These are phyloP conservation scores for Pseudonectria foliicola DNA, from an alignment of 2,329 filamentous ascomycete genomes.

Conservation along the genomic window DNA sequence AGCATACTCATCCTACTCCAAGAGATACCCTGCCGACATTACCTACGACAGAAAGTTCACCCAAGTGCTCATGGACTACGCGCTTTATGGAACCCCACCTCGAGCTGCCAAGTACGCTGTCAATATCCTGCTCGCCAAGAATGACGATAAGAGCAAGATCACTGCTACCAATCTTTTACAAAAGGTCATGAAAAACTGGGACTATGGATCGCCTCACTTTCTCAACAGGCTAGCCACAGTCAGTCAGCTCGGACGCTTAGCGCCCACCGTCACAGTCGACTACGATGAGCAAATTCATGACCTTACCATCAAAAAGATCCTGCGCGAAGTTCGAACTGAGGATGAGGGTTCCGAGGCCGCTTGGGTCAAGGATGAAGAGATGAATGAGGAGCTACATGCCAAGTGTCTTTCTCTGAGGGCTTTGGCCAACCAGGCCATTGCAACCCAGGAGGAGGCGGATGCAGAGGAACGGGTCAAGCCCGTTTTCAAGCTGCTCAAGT, in stretches of 20 bases:
- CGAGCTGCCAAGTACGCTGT: constrained; percentile 90
- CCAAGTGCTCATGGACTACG: constrained; percentile 75
- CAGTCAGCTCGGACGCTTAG: constrained; percentile 68
- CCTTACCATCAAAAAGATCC: constrained; percentile 66
- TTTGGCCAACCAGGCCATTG: constrained; percentile 77
- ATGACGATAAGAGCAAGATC: constrained; percentile 67
- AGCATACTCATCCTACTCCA: constrained; percentile 86
- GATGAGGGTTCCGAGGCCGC: constrained; percentile 48
- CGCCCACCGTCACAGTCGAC: constrained; percentile 64
- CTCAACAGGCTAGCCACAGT: constrained; percentile 66
- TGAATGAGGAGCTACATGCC: constrained; percentile 75
- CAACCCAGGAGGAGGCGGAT: constrained; percentile 41
- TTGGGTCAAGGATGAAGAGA: constrained; percentile 60
- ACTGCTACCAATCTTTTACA: constrained; percentile 77
- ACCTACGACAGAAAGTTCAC: constrained; percentile 74
- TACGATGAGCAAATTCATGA: constrained; percentile 71
- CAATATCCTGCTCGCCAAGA: constrained; percentile 74
- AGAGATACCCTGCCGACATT: constrained; percentile 77
- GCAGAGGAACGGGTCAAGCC: constrained; percentile 55
- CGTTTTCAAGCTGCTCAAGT: constrained; percentile 73
- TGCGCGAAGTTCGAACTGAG: constrained; percentile 63
- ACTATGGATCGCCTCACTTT: constrained; percentile 66
- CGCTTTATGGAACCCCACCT: constrained; percentile 71
- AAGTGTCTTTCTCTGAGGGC: constrained; percentile 81
- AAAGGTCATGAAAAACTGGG: constrained; percentile 66